These are phyloP conservation scores for Physcia stellaris DNA, from an alignment of 495 filamentous ascomycete genomes.

Conservation along the genomic window DNA sequence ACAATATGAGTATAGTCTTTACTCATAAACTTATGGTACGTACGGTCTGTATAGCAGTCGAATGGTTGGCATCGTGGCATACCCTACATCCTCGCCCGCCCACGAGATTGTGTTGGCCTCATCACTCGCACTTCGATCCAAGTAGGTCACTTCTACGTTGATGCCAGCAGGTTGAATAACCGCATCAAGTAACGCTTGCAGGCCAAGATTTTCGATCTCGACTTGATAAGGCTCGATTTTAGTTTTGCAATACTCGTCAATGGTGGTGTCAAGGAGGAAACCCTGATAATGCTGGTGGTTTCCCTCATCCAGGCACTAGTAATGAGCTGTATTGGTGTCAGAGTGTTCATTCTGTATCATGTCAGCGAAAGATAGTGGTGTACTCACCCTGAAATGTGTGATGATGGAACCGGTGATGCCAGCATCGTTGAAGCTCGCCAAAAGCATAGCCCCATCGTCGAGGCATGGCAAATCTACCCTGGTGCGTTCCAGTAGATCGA, in stretches of 20 bases:
- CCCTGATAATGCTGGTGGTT: slow-evolving; percentile 52
- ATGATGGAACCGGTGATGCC: slow-evolving; percentile 58
- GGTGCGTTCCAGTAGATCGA: slow-evolving; percentile 47
- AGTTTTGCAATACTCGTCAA: slow-evolving; percentile 57
- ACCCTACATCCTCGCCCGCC: slow-evolving; percentile 32
- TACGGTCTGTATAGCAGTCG: slow-evolving; percentile 60
- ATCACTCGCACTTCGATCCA: slow-evolving; percentile 73
- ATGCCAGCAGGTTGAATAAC: slow-evolving; percentile 70
- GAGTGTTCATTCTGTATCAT: not conserved
- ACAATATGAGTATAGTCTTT: slow-evolving; percentile 1
- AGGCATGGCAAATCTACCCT: slow-evolving; percentile 35
- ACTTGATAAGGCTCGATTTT: slow-evolving; percentile 59
- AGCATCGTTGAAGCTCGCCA: slow-evolving; percentile 62
- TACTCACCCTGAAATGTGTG: slow-evolving; percentile 49
- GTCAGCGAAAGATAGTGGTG: not conserved
- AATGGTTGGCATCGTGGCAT: slow-evolving; percentile 39
- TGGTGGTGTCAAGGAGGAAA: slow-evolving; percentile 46
- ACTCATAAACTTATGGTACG: slow-evolving; percentile 17
- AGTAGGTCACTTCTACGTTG: slow-evolving; percentile 74
- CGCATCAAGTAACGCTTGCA: slow-evolving; percentile 63
- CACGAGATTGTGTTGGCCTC: slow-evolving; percentile 68
- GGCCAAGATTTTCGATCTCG: slow-evolving; percentile 82
- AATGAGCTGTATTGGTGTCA: slow-evolving; percentile 43
- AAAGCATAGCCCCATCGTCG: slow-evolving; percentile 46
- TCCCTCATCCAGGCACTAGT: slow-evolving; percentile 80